Base-by-base conservation (phyloP, 805 yeast species). In the Torulaspora gathmanii region DNA sequence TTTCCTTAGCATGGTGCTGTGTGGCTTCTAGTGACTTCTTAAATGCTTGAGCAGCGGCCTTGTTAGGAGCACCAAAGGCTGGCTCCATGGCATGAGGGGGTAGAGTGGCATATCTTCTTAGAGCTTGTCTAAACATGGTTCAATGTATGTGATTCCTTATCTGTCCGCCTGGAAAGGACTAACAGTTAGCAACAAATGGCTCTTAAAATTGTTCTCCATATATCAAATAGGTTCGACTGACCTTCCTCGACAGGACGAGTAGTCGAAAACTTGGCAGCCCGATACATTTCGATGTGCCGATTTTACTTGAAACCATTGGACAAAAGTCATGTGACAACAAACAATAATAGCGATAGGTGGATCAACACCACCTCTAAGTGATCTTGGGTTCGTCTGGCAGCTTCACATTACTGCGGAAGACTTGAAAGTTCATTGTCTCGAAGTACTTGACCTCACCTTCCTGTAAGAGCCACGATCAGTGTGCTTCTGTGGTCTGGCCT, bases 1-100 rank as follows among this genome's bases (percentile, higher is more conserved):
- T 83, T 54, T 78, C 75, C 51, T 69, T 73, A 46, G 96, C 90
- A 72, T 91, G 99, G 65, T 82, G 82, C 60, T 74, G 74, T 63
- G 86, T 77, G 56, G 83, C 86, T 56, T 79, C 77, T 52, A 74
- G 52, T 41, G 73, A 73, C 58, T 79, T 75, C 62, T 71, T 73
- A 74, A 80, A 88, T 28, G 79, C 87, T 57, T 79, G 77, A 51
- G 88, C 95, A 56, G 85, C 84, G 55, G 76, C 80, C 55, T 56
- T 56, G 54, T 67, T 59, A 40, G 66, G 65, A 48, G 73, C 67
- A 42, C 65, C 63, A 65, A 70, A 77, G 20, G 80, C 80, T 56
- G 77, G 77, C 50, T 71, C 62, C 50, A 64, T 43, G 38, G 74
- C 75, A 58, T 70, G 60, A 54, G 69, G 65, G 54, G 74, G 74